A percentile compares a stretch with the other conserved stretches of the same genome.
Conservation (phyloP, 805 yeast genomes). For the Schizosaccharomyces cryophilus region DNA sequence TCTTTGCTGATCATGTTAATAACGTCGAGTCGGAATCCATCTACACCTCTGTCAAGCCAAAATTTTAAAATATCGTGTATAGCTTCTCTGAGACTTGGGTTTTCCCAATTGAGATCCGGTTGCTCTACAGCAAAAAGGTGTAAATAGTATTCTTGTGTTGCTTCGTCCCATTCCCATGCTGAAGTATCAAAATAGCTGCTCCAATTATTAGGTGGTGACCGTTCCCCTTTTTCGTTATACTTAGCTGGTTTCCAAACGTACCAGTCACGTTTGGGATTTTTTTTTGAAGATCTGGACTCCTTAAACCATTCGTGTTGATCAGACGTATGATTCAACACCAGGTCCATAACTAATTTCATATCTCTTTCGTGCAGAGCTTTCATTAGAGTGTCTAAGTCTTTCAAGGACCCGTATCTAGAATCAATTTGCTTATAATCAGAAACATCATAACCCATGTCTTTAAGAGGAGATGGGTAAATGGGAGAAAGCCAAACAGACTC, state of each 20-base stretch:
- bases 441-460: slow-evolving; percentile 41
- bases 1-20: slow-evolving; percentile 29
- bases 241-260: slow-evolving; percentile 31
- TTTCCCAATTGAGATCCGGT: slow-evolving; percentile 43
- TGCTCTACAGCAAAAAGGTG: slow-evolving; percentile 28
- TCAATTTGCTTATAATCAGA: slow-evolving; percentile 28
- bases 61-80: slow-evolving; percentile 22
- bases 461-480: slow-evolving; percentile 32
- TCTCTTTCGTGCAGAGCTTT: slow-evolving; percentile 24
- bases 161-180: slow-evolving; percentile 33
- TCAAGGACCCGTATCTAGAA: slow-evolving; percentile 28
- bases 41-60: slow-evolving; percentile 33
- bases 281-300: slow-evolving; percentile 27
- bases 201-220: slow-evolving; percentile 37
- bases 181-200: slow-evolving; percentile 26
- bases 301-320: slow-evolving; percentile 33
- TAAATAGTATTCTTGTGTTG: slow-evolving; percentile 30
- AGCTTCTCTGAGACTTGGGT: slow-evolving; percentile 17
- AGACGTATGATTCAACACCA: slow-evolving; percentile 36
- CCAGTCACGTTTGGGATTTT: slow-evolving; percentile 36
- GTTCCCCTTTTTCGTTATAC: slow-evolving; percentile 23
- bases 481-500: slow-evolving; percentile 38
- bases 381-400: slow-evolving; percentile 27
- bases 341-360: slow-evolving; percentile 27
- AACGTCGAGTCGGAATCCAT: slow-evolving; percentile 35